phyloP scores from a whole-genome alignment of 257 asterid genomes.

The Solanum peruvianum region DNA sequence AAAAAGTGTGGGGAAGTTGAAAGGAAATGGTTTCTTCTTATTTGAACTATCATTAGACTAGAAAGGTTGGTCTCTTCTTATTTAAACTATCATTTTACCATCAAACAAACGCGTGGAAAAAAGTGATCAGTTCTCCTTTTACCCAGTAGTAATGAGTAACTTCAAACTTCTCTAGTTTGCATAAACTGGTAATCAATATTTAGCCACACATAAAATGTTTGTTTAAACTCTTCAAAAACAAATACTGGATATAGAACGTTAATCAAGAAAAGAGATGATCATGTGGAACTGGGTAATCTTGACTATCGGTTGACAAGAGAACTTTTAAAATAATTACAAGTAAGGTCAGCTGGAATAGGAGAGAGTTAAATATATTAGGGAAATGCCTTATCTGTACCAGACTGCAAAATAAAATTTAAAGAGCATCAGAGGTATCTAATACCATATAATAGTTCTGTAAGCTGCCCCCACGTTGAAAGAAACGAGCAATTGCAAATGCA shows the following conservation, averaged over 20 bases:
- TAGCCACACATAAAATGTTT: neutral
- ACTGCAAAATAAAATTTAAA: neutral
- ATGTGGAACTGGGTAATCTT: neutral
- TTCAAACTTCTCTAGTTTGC: neutral
- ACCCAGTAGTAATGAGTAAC: neutral
- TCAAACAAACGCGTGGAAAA: neutral
- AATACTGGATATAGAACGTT: neutral
- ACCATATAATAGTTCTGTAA: slow-evolving; percentile 94
- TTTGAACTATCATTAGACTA: neutral
- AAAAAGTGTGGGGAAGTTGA: neutral
- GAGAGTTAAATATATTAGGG: neutral
- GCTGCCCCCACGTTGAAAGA: slow-evolving; percentile 95
- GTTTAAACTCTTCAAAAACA: neutral
- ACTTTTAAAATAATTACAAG: neutral
- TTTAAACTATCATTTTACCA: neutral
- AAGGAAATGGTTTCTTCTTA: neutral
- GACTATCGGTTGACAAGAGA: neutral
- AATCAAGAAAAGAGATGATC: neutral
- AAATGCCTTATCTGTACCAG: neutral
- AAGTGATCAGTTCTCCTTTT: neutral
- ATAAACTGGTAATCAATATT: neutral
- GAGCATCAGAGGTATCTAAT: neutral
- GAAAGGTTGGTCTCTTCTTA: neutral
- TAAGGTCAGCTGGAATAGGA: neutral
- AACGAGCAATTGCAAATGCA: slow-evolving; percentile 97